Conservation (phyloP, 202 grass and related monocot species). For the Eragrostis tef region DNA sequence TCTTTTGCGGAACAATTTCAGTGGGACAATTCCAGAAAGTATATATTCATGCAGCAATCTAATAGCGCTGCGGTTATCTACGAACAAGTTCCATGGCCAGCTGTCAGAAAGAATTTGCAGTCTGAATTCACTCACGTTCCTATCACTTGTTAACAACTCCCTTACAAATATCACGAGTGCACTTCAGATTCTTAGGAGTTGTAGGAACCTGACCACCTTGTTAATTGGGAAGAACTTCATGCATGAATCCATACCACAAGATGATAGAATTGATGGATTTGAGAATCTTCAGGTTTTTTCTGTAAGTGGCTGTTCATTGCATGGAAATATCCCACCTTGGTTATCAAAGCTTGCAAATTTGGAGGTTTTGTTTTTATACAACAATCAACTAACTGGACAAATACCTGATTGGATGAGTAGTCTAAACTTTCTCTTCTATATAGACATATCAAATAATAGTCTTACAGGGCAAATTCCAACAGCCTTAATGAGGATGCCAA, state of each 20-base stretch:
- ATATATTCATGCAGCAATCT: slow-evolving; percentile 47
- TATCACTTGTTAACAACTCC: slow-evolving; percentile 5
- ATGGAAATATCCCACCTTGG: slow-evolving; percentile 60
- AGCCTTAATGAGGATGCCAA: slow-evolving; percentile 31
- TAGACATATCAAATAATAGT: slow-evolving; percentile 62
- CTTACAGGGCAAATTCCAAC: slow-evolving; percentile 55
- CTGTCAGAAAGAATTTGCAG: slow-evolving; percentile 44
- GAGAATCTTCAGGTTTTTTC: slow-evolving; percentile 52
- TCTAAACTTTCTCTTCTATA: slow-evolving; percentile 55
- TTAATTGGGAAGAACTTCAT: slow-evolving; percentile 38
- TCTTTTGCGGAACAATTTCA: slow-evolving; percentile 34
- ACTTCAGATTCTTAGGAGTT: slow-evolving; percentile 48
- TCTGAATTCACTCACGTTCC: slow-evolving; percentile 33
- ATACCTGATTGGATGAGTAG: slow-evolving; percentile 54
- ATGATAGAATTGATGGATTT: slow-evolving; percentile 51
- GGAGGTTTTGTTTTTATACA: slow-evolving; percentile 52
- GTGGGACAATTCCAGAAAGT: slow-evolving; percentile 47
- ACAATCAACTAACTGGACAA: slow-evolving; percentile 54
- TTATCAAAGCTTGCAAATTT: slow-evolving; percentile 47
- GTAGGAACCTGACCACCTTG: slow-evolving; percentile 19
- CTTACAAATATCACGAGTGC: slow-evolving; percentile 45
- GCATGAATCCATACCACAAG: slow-evolving; percentile 25
- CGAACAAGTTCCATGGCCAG: slow-evolving; percentile 42
- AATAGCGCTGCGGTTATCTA: slow-evolving; percentile 12
- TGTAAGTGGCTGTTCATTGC: slow-evolving; percentile 42